Conservation (phyloP, 495 filamentous ascomycete genomes). For the Aspergillus sparsus region DNA sequence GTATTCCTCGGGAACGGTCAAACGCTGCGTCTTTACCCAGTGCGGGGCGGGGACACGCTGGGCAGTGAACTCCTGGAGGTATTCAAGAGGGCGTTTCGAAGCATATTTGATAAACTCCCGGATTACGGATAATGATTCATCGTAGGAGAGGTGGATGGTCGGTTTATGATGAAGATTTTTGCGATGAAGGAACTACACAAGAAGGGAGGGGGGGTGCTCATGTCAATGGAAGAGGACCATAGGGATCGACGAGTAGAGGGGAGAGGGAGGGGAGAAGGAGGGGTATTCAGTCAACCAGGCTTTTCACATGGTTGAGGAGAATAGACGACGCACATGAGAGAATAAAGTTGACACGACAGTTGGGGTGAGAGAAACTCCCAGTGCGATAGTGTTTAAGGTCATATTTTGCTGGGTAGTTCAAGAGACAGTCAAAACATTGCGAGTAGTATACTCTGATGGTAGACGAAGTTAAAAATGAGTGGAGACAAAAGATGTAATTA, state of each 20-base stretch:
- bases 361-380: conserved; percentile 73
- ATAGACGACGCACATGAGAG: conserved; percentile 62
- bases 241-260: not conserved
- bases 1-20: conserved; percentile 64
- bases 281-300: conserved; percentile 3
- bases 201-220: not conserved
- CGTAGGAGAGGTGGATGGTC: conserved; percentile 85
- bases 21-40: conserved; percentile 80
- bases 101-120: conserved; percentile 80
- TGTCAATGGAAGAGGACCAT: conserved; percentile 10
- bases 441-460: too few species aligned
- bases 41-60: conserved; percentile 89
- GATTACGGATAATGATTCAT: conserved; percentile 87
- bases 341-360: conserved; percentile 76
- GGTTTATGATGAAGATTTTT: conserved; percentile 73
- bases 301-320: conserved; percentile 3
- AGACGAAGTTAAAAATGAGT: too few species aligned
- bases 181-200: conserved; percentile 73
- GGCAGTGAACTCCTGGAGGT: conserved; percentile 83
- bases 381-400: conserved; percentile 71
- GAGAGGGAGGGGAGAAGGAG: conserved; percentile 6
- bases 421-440: not conserved
- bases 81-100: conserved; percentile 86
- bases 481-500: too few species aligned
- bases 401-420: conserved; percentile 34